Evolutionary conservation across 352 stramenopile species (phyloP), one percentile per base, ranked within the genome.

Genomic region (Phytopythium mirpurense): DNA sequence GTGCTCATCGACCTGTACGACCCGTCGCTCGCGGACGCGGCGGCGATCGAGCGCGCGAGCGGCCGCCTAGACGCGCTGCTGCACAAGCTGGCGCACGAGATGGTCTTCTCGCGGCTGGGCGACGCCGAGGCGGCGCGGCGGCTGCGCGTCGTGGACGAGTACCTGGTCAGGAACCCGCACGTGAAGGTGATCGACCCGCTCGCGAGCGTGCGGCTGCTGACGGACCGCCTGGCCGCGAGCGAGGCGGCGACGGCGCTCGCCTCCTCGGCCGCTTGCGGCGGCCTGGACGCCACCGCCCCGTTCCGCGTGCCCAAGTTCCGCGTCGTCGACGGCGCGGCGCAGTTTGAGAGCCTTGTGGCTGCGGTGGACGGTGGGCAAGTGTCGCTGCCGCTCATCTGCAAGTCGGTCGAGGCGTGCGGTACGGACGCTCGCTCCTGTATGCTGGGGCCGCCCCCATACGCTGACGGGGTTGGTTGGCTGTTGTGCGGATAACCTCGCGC

Each of bases 361-460:
- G 57, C 71, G 12, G 46, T 93, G 27, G 66, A 83, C 18, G 46
- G 53, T 3, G 74, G 70, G 15, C 43, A 57, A 21, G 70, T 74
- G 54, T 48, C 59, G 24, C 63, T 93, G 14, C 83, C 83, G 40
- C 72, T 92, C 2, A 90, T 93, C 44, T 88, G 69, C 71, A 93
- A 93, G 65, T 92, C 81, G 7, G 63, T 91, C 32, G 83, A 93
- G 51, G 83, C 83, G 23, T 93, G 83, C 21, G 83, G 83, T 93
- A 50, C 26, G 77, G 77, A 42, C 12, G 27, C n/a, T n/a, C n/a
- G n/a, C n/a, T n/a, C n/a, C n/a, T n/a, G n/a, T n/a, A n/a, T n/a
- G n/a, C n/a, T n/a, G n/a, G n/a, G n/a, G n/a, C n/a, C n/a, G n/a
- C n/a, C n/a, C n/a, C n/a, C n/a, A n/a, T n/a, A n/a, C n/a, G n/a